A percentile compares a stretch with the other conserved stretches of the same genome.
These are phyloP conservation scores for Hypoxylon crocopeplum DNA, from an alignment of 495 filamentous ascomycete species.

Conservation along the genomic window DNA sequence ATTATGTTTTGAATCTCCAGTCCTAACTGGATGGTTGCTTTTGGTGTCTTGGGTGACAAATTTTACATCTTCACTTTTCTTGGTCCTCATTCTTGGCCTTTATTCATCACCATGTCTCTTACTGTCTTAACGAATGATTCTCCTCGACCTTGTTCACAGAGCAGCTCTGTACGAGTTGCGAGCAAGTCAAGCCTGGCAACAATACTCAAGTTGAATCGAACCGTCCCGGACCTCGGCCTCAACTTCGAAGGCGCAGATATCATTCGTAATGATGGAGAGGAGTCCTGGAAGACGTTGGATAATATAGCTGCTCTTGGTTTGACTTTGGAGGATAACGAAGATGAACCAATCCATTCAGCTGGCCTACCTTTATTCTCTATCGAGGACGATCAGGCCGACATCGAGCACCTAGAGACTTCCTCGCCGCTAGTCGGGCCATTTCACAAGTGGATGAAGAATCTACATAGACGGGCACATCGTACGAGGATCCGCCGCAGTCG, in stretches of 20 bases:
- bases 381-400: constrained; percentile 10
- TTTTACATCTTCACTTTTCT: constrained; percentile 47
- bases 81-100: constrained; percentile 43
- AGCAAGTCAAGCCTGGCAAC: constrained; percentile 44
- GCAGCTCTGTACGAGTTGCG: constrained; percentile 42
- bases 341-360: constrained; percentile 35
- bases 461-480: constrained; percentile 58
- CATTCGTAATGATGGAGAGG: constrained; percentile 26
- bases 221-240: constrained; percentile 37
- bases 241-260: constrained; percentile 33
- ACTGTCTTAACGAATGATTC: constrained; percentile 26
- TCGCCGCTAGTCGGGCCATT: constrained; percentile 50
- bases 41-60: constrained; percentile 44
- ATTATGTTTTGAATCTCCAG: constrained; percentile 46
- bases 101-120: constrained; percentile 41
- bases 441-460: constrained; percentile 64
- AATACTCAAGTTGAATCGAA: constrained; percentile 40
- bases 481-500: constrained; percentile 34
- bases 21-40: constrained; percentile 25
- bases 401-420: constrained; percentile 13
- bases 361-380: constrained; percentile 37
- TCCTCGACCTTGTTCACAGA: constrained; percentile 42
- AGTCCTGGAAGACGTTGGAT: constrained; percentile 51
- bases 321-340: constrained; percentile 45
- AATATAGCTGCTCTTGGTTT: constrained; percentile 48